phyloP scores from a whole-genome alignment of 495 filamentous ascomycete species.

The Ascobolus immersus region DNA sequence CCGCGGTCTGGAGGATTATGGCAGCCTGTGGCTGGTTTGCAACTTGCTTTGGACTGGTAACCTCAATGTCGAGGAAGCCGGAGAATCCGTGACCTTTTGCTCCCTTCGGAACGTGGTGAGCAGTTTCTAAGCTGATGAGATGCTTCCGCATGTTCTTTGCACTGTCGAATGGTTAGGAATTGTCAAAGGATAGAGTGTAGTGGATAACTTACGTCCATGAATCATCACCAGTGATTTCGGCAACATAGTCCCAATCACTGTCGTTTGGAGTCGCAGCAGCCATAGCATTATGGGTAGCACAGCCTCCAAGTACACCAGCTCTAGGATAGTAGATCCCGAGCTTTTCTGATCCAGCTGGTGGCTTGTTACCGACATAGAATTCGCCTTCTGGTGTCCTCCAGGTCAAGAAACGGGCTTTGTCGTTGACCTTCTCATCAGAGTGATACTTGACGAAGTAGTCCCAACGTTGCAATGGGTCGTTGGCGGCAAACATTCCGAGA shows the following conservation, averaged over 20 bases:
- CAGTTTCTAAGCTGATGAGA: constrained; percentile 21
- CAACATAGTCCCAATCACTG: constrained; percentile 21
- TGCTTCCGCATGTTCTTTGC: constrained; percentile 21
- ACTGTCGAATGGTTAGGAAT: constrained; percentile 3
- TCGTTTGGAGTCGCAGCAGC: constrained; percentile 20
- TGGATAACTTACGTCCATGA: constrained; percentile 14
- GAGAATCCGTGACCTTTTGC: constrained; percentile 21
- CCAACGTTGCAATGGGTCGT: background rate
- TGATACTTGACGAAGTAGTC: background rate
- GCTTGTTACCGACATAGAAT: constrained; percentile 24
- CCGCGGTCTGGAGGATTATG: background rate
- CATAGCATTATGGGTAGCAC: constrained; percentile 26
- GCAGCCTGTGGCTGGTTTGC: background rate
- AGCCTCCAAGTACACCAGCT: constrained; percentile 22
- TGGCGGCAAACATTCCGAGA: background rate
- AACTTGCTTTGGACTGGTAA: background rate
- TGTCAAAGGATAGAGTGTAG: background rate
- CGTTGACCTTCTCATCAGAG: background rate
- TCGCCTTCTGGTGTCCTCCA: constrained; percentile 22
- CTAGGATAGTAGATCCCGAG: constrained; percentile 26
- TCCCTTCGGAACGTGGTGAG: constrained; percentile 18
- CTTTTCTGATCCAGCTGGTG: constrained; percentile 20
- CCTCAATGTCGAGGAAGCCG: constrained; percentile 21
- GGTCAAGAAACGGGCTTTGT: constrained; percentile 17
- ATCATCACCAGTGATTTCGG: constrained; percentile 22